Conservation (phyloP, 1,284 basidiomycete species). For the Ustilago vetiveriae region DNA sequence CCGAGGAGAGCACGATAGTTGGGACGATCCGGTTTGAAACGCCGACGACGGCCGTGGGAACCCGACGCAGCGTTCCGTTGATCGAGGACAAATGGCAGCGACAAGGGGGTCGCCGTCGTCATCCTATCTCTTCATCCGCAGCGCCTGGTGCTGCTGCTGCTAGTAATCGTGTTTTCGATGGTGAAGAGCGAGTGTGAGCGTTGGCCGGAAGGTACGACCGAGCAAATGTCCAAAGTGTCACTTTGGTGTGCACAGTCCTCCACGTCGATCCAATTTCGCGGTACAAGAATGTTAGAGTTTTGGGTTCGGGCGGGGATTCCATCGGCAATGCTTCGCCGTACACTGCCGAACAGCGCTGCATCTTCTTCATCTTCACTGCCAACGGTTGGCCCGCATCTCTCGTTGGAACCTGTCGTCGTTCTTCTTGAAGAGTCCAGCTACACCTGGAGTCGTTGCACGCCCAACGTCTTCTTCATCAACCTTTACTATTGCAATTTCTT, state of each 20-base stretch:
- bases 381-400: no score
- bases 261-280: background rate
- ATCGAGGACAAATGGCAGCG: constrained; percentile 28
- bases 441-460: no score
- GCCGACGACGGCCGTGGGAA: constrained; percentile 6
- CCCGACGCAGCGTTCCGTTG: constrained; percentile 6
- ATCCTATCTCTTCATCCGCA: constrained; percentile 1
- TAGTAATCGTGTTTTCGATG: background rate
- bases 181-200: background rate
- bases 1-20: constrained; percentile 32
- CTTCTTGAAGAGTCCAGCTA: no score
- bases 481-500: no score
- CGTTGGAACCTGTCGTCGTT: no score
- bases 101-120: constrained; percentile 30
- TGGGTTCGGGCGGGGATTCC: no score
- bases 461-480: no score
- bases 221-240: background rate
- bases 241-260: constrained; percentile 13
- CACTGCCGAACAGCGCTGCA: background rate
- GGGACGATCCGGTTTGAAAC: constrained; percentile 29
- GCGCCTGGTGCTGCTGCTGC: background rate
- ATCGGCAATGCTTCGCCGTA: background rate
- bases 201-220: background rate
- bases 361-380: no score
- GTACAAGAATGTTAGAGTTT: constrained; percentile 1